Conservation (phyloP, 2,329 filamentous ascomycete genomes). For the Juglanconis oblonga region DNA sequence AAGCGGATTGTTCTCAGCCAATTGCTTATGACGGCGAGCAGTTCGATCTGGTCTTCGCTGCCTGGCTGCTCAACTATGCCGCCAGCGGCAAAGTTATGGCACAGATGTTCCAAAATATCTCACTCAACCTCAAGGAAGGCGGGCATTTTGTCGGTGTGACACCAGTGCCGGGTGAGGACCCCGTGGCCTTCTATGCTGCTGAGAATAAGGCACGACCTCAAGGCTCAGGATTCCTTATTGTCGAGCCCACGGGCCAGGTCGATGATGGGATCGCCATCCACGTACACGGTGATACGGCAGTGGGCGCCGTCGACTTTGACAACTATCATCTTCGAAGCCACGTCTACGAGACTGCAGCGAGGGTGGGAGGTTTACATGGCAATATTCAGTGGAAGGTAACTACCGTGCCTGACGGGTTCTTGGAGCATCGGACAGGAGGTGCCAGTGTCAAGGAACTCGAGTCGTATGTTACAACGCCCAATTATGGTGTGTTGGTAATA, state of each 20-base stretch:
- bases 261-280: neutral
- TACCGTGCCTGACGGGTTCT: neutral
- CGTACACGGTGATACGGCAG: neutral
- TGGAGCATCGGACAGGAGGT: neutral
- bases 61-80: neutral
- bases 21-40: neutral
- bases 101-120: neutral
- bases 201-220: neutral
- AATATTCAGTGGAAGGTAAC: neutral
- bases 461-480: neutral
- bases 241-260: neutral
- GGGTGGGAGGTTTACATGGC: neutral
- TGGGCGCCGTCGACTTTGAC: neutral
- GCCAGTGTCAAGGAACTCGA: neutral
- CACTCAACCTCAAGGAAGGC: neutral
- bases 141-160: neutral
- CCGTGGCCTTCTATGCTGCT: neutral
- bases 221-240: neutral
- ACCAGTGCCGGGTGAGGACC: neutral
- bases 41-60: neutral
- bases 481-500: neutral
- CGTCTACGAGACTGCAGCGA: neutral
- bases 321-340: neutral
- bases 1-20: neutral
- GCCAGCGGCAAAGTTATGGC: neutral